Base-by-base conservation (phyloP, 108 stramenopile species). In the Asterionellopsis glacialis region DNA sequence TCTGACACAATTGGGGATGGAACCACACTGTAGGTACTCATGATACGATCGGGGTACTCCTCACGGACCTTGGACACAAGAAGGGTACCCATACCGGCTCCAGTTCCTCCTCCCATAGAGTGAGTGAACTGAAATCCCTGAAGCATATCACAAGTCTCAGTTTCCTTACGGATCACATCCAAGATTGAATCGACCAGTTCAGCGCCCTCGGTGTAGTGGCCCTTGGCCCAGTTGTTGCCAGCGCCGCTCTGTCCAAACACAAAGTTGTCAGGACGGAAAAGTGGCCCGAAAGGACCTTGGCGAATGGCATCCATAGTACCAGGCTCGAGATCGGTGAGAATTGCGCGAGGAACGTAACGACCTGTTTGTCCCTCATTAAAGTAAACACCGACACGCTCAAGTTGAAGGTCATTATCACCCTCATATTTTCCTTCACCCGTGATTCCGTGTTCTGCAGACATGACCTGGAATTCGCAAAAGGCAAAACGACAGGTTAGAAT, bases 191-290 rank as follows among this genome's bases (percentile, higher is more conserved):
- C 96, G 48, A 95, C 91, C 52, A 95, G 92, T 79, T 97, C 94
- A 28, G 92, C 96, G 24, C 96, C 95, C 76, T 95, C 95, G 6
- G 96, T 97, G 87, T 97, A 97, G 69, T 95, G 95, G 65, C 96
- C 96, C 80, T 95, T 95, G 77, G 96, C 96, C 96, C 96, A 88
- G 74, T 92, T 92, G 79, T 92, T 88, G 55, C 85, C 85, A 55
- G 85, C 90, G 45, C 87, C 93, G 21, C 85, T 82, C 74, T 96
- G 94, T 51, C 96, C 96, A 72, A 93, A 94, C 50, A 97, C 90
- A 68, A 95, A 95, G 90, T 97, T 97, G 60, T 97, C 96, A 19
- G 96, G 96, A 49, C 94, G 85, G 87, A 95, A 97, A 47, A 97
- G 82, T 50, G 76, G 43, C 33, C 87, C 87, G 60, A 73, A 91